Base-by-base conservation (phyloP, 2,329 filamentous ascomycete species). In the Venturiaceae sp. region DNA sequence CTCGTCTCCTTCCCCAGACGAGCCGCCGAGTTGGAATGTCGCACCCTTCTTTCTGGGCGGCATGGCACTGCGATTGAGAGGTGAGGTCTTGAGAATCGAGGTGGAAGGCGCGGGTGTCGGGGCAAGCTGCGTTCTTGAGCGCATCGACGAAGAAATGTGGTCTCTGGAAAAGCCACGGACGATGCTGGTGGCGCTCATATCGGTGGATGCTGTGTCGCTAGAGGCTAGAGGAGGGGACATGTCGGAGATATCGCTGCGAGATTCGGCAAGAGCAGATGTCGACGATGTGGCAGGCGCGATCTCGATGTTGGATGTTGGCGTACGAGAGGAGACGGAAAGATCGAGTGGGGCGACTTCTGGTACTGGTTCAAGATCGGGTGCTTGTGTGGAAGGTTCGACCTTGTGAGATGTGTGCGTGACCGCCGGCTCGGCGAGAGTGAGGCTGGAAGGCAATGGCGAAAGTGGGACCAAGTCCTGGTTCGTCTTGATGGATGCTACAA, bases 401-500 rank as follows among this genome's bases (percentile, higher is more conserved):
- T 53, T 26, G 57, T 54, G 50, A 33, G 34, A 30, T 11, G 52
- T 50, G 36, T 33, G 50, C 23, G 34, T 33, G 41, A 53, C 28
- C n/a, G n/a, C n/a, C 11, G 44, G 57, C 21, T 54, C 26, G 46
- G 52, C 34, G 19, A 52, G 44, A 67, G 26, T 72, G 61, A 57
- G 74, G 67, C 66, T 74, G 64, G 66, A 71, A 62, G 69, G 77
- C 58, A 72, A 71, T 55, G 77, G 71, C 53, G 80, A 74, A 37
- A 83, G 71, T 4, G 82, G 82, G 9, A n/a, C 23, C 23, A 92
- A 77, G 50, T 81, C 80, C 71, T 85, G 84, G 73, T 89, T 90
- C 73, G 94, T 87, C 72, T 95, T 89, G 69, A 96, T 96, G 39
- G 87, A 90, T 59, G 88, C 84, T 44, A 96, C 90, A 83, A 97